Conservation (phyloP, 179 eudicot genomes). For the Amaranthus tricolor region DNA sequence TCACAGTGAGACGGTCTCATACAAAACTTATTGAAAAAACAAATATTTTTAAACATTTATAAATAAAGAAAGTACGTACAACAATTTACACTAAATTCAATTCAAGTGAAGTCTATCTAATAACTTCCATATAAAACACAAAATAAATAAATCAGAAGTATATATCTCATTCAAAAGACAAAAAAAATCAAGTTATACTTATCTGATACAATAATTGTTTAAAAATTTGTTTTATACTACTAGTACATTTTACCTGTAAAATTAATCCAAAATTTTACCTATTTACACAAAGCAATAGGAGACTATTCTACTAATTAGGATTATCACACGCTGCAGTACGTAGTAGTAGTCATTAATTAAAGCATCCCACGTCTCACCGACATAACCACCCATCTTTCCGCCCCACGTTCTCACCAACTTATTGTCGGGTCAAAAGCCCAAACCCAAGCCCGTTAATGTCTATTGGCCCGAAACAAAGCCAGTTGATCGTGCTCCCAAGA, state of each 20-base stretch:
- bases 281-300: slow-evolving; percentile 10
- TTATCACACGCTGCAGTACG: not conserved
- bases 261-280: slow-evolving; percentile 5
- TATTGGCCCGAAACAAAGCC: not conserved
- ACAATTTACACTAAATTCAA: too few relatives aligned
- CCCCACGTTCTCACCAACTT: not conserved
- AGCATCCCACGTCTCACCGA: slow-evolving; percentile 4
- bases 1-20: too few relatives aligned
- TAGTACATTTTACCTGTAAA: not conserved
- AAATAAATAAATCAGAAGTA: not conserved
- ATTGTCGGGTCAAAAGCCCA: too few relatives aligned
- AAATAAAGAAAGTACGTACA: too few relatives aligned
- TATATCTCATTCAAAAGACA: not conserved
- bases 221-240: not conserved
- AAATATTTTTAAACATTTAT: too few relatives aligned
- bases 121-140: not conserved
- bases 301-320: not conserved
- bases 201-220: slow-evolving; percentile 4
- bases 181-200: not conserved
- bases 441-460: not conserved
- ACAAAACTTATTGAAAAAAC: too few relatives aligned
- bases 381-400: slow-evolving; percentile 1
- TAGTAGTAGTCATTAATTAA: not conserved
- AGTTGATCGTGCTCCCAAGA: slow-evolving; percentile 46
- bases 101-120: too few relatives aligned